These are phyloP conservation scores for Lichenothelia convexa DNA, from an alignment of 495 filamentous ascomycete species.

Conservation along the genomic window DNA sequence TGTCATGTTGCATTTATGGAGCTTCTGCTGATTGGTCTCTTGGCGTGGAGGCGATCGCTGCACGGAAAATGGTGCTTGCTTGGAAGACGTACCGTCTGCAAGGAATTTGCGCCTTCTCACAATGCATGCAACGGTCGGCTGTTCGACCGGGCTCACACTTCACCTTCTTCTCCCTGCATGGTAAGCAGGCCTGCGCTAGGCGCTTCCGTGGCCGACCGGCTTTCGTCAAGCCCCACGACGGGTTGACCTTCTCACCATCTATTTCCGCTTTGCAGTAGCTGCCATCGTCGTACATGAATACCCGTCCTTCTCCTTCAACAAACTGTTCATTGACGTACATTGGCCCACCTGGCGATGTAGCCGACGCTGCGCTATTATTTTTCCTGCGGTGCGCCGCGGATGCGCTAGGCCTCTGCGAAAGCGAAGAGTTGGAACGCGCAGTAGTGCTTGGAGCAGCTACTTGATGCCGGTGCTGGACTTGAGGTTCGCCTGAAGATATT, in stretches of 20 bases:
- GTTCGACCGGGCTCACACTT: constrained; percentile 80
- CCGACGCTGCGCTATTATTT: no score
- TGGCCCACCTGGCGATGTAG: no score
- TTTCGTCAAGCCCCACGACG: constrained; percentile 84
- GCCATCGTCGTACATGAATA: constrained; percentile 78
- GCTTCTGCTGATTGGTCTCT: no score
- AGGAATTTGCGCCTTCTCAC: constrained; percentile 67
- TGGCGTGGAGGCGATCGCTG: no score
- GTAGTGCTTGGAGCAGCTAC: no score
- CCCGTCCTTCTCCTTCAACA: constrained; percentile 69
- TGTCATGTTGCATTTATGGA: no score
- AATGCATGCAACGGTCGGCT: constrained; percentile 75
- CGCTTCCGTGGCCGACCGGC: constrained; percentile 81
- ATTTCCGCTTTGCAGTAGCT: constrained; percentile 67
- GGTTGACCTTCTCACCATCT: constrained; percentile 72
- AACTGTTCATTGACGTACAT: no score
- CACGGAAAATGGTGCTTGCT: neutral
- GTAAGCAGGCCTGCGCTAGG: constrained; percentile 73
- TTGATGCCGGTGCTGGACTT: no score
- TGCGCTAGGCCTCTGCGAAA: no score
- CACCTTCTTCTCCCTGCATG: constrained; percentile 91
- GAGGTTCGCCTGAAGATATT: no score
- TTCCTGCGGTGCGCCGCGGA: no score
- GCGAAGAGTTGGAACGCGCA: no score
- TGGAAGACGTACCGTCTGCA: constrained; percentile 28